Percentiles rank a stretch among this genome's conserved stretches.
Conservation (phyloP, 2,329 filamentous ascomycete genomes). For the Aureobasidium lini region DNA sequence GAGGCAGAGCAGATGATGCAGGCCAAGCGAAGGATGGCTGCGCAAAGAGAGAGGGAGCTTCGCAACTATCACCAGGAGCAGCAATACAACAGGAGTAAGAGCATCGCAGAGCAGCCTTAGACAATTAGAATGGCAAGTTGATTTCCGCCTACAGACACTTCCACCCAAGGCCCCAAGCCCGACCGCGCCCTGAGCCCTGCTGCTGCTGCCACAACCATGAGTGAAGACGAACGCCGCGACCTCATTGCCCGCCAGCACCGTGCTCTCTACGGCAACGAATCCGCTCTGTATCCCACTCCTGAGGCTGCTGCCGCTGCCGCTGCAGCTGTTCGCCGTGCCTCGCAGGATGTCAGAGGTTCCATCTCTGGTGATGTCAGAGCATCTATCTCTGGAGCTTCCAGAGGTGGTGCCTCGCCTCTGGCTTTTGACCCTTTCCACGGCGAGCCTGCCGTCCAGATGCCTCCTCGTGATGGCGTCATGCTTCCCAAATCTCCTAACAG, state of each 20-base stretch:
- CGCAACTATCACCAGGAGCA: slow-evolving; percentile 99
- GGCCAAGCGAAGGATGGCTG: slow-evolving; percentile 98
- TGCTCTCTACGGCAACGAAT: slow-evolving; percentile 76
- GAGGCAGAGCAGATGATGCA: slow-evolving; percentile 99
- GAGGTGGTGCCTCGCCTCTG: slow-evolving; percentile 71
- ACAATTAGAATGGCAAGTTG: slow-evolving; percentile 24
- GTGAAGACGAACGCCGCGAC: slow-evolving; percentile 91
- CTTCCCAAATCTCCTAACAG: slow-evolving; percentile 60
- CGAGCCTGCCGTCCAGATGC: slow-evolving; percentile 49
- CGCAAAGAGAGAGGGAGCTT: slow-evolving; percentile 96
- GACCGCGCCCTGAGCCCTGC: slow-evolving; percentile 74
- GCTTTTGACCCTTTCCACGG: slow-evolving; percentile 63
- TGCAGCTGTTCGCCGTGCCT: slow-evolving; percentile 55
- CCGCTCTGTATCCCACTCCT: slow-evolving; percentile 62
- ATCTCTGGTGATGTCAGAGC: slow-evolving; percentile 34
- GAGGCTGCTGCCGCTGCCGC: slow-evolving; percentile 56
- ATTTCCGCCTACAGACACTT: slow-evolving; percentile 51
- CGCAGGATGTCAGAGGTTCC: slow-evolving; percentile 55
- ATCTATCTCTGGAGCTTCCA: slow-evolving; percentile 31
- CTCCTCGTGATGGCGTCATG: slow-evolving; percentile 32
- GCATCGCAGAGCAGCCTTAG: slow-evolving; percentile 31
- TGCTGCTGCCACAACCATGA: slow-evolving; percentile 63
- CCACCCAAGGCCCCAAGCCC: slow-evolving; percentile 57
- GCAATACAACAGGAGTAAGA: slow-evolving; percentile 99
- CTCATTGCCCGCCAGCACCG: slow-evolving; percentile 93